Percentiles rank a stretch among this genome's conserved stretches.
phyloP scores from a whole-genome alignment of 345 rosid genomes.

The Hibiscus trionum region DNA sequence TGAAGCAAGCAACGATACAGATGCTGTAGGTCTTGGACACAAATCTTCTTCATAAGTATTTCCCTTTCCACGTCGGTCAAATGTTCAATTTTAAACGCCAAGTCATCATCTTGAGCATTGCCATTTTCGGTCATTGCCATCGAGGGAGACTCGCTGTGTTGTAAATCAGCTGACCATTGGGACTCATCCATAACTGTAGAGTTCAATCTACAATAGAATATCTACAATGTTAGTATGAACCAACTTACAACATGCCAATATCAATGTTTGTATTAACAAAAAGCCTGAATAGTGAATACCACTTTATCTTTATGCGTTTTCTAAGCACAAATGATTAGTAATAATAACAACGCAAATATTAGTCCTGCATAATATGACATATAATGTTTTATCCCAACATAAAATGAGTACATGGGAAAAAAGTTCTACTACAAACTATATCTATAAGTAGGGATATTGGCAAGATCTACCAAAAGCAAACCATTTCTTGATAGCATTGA shows the following conservation, averaged over 20 bases:
- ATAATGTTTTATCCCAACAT: too few species aligned
- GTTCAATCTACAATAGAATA: background rate
- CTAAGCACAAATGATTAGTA: too few species aligned
- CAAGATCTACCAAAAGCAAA: background rate
- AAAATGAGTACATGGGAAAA: too few species aligned
- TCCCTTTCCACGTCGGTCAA: constrained; percentile 5
- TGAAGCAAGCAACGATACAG: constrained; percentile 11
- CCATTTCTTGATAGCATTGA: background rate
- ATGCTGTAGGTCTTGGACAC: constrained; percentile 9
- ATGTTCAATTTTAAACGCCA: background rate
- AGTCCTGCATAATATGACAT: too few species aligned
- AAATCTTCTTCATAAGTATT: background rate
- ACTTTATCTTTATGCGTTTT: too few species aligned
- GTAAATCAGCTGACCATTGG: background rate
- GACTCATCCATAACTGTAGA: background rate
- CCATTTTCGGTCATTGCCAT: background rate
- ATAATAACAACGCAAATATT: too few species aligned
- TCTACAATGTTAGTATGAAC: background rate
- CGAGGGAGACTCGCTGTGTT: background rate
- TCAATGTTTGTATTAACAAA: too few species aligned
- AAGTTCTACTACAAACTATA: too few species aligned
- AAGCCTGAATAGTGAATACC: too few species aligned
- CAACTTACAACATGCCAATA: background rate
- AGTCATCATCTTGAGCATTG: background rate
- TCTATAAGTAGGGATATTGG: background rate